Percentiles rank a stretch among this genome's conserved stretches.
Evolutionary conservation across 306 rosid genomes (phyloP).

Genomic region (Begonia fuchsioides): DNA sequence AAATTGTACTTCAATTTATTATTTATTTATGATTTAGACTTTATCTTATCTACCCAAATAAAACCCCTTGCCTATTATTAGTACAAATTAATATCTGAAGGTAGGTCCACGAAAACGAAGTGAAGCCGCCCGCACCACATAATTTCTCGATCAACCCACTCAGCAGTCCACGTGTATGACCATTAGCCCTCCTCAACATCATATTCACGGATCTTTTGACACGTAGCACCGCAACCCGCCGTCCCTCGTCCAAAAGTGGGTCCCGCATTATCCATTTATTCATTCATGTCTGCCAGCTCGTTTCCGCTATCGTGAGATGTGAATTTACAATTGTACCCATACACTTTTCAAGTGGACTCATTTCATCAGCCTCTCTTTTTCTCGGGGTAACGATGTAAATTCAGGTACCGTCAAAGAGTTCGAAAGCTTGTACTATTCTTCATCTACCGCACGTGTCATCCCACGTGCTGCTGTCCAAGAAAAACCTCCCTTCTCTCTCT

Average conservation of each 20-base stretch:
- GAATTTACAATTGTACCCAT: too few relatives aligned
- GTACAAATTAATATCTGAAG: too few relatives aligned
- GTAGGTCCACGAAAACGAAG: too few relatives aligned
- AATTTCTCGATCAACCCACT: background rate
- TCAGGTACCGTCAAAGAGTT: too few relatives aligned
- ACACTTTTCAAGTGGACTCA: too few relatives aligned
- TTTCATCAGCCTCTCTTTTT: too few relatives aligned
- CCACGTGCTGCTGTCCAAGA: conserved; percentile 28
- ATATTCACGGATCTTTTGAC: conserved; percentile 5
- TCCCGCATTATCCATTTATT: conserved; percentile 24
- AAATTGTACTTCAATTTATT: too few relatives aligned
- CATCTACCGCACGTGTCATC: conserved; percentile 7
- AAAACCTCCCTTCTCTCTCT: background rate
- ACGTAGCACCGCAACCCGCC: conserved; percentile 21
- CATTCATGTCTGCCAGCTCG: conserved; percentile 25
- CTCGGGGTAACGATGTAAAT: too few relatives aligned
- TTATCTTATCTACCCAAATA: too few relatives aligned
- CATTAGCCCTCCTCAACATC: background rate
- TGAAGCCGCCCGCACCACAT: too few relatives aligned
- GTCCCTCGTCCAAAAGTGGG: conserved; percentile 11
- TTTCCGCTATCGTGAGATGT: background rate
- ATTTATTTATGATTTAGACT: too few relatives aligned
- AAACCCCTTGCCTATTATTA: too few relatives aligned
- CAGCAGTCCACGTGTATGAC: background rate
- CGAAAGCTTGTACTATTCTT: background rate